Evolutionary conservation across 2,329 filamentous ascomycete species (phyloP).

Genomic region (Curvularia lunata): DNA sequence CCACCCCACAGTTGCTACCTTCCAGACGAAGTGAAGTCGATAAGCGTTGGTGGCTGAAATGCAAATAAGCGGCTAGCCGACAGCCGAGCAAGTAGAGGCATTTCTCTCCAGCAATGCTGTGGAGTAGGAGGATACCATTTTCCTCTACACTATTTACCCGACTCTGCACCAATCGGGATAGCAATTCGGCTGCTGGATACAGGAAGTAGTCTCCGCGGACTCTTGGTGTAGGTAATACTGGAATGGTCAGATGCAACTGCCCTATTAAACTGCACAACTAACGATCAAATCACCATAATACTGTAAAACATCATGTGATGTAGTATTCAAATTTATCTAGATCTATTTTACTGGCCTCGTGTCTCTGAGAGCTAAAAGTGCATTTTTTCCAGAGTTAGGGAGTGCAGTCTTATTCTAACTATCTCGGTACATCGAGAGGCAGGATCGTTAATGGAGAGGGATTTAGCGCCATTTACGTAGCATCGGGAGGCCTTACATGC

Average conservation of each 20-base stretch:
- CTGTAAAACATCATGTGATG: no score
- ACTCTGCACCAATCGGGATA: background rate
- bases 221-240: no score
- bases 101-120: background rate
- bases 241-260: no score
- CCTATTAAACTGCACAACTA: no score
- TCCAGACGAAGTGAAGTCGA: constrained; percentile 3
- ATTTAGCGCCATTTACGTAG: background rate
- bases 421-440: no score
- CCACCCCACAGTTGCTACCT: constrained; percentile 5
- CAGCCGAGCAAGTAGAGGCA: background rate
- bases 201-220: background rate
- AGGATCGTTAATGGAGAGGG: background rate
- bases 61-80: background rate
- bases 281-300: no score
- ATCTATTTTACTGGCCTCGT: no score
- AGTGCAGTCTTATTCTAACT: no score
- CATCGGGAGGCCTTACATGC: constrained; percentile 5
- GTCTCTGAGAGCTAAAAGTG: no score
- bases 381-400: no score
- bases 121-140: background rate
- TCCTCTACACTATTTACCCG: background rate
- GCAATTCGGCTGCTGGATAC: background rate
- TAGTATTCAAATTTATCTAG: no score
- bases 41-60: constrained; percentile 3